Percentiles rank a stretch among this genome's conserved stretches.
Evolutionary conservation across 1,139 yeast species (phyloP).

Genomic region (Saccharomyces hybrid): DNA sequence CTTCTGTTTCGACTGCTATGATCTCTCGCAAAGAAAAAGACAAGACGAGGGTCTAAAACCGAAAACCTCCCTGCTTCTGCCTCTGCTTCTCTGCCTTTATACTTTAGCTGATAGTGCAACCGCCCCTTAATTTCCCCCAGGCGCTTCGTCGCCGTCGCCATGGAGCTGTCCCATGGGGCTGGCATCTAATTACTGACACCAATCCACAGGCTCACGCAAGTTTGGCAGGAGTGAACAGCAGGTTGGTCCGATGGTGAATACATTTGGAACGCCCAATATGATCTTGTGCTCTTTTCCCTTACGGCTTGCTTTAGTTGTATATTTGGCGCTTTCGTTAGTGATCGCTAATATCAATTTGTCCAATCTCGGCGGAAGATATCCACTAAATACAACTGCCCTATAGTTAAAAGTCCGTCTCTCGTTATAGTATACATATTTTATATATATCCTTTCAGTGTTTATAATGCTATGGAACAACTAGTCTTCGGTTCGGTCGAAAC

Average conservation of each 20-base stretch:
- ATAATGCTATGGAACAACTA: not conserved
- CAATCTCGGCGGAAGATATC: not conserved
- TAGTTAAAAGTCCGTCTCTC: not conserved
- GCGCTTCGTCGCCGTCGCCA: not conserved
- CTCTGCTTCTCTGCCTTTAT: not conserved
- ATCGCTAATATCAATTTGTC: no score
- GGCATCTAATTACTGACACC: not conserved
- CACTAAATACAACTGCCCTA: not conserved
- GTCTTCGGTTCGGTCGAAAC: not conserved
- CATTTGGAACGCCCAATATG: no score
- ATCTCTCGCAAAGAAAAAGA: not conserved
- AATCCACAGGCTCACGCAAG: not conserved
- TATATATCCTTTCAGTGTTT: not conserved
- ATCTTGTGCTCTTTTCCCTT: no score
- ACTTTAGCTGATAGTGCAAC: not conserved
- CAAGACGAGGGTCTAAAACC: not conserved
- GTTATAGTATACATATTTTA: not conserved
- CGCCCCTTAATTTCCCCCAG: not conserved
- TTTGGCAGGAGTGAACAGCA: no score
- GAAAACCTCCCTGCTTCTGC: not conserved
- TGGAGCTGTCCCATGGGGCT: not conserved
- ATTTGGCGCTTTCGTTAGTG: no score
- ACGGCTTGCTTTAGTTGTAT: no score
- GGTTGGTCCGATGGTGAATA: no score
- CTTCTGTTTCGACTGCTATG: not conserved